These are phyloP conservation scores for Coccomyxa sp. DNA, from an alignment of 139 green algal genomes.

Conservation along the genomic window DNA sequence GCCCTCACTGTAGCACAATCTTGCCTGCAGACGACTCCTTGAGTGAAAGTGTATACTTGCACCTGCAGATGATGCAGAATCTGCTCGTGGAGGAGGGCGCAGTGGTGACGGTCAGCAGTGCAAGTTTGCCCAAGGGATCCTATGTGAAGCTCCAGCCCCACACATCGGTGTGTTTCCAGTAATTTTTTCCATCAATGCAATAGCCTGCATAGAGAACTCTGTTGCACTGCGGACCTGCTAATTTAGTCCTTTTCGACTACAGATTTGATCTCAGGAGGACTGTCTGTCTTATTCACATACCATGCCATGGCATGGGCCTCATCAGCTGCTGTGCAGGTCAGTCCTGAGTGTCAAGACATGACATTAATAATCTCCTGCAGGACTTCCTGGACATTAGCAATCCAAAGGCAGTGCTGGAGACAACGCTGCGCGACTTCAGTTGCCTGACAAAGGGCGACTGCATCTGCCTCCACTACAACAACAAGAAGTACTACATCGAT, in stretches of 20 bases:
- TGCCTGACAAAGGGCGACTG: constrained; percentile 70
- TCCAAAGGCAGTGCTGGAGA: constrained; percentile 95
- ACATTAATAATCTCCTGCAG: not conserved
- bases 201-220: not conserved
- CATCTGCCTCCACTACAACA: constrained; percentile 95
- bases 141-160: constrained; percentile 96
- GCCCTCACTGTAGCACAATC: not conserved
- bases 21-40: not conserved
- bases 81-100: constrained; percentile 88
- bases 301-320: too few relatives aligned
- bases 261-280: too few relatives aligned
- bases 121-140: constrained; percentile 87
- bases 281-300: too few relatives aligned
- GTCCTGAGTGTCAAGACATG: too few relatives aligned
- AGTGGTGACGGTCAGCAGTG: constrained; percentile 75
- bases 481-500: constrained; percentile 91
- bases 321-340: too few relatives aligned
- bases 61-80: constrained; percentile 96
- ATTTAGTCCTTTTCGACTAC: not conserved
- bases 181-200: not conserved
- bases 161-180: constrained; percentile 44
- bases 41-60: not conserved
- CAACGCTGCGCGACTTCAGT: constrained; percentile 69
- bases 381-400: constrained; percentile 98
- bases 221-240: not conserved